A percentile compares a stretch with the other conserved stretches of the same genome.
phyloP scores from a whole-genome alignment of 1,284 basidiomycete species.

The Puccinia horiana region DNA sequence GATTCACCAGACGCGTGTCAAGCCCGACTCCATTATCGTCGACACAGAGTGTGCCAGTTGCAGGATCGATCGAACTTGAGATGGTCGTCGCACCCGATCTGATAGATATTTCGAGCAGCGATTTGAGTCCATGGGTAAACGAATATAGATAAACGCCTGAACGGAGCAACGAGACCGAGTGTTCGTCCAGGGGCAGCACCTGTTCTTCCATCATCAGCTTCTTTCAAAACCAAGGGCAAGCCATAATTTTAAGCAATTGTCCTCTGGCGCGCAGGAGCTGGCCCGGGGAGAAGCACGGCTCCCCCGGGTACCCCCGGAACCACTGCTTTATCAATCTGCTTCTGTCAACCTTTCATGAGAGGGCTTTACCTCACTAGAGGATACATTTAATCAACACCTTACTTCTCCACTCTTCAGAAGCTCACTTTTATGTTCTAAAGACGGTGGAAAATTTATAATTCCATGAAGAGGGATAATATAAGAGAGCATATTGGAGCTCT shows the following conservation, averaged over 20 bases:
- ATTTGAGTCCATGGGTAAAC: slow-evolving; percentile 12
- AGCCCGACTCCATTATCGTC: slow-evolving; percentile 24
- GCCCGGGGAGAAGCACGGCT: no score
- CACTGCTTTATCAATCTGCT: no score
- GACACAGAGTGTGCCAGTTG: background rate
- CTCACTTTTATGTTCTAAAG: no score
- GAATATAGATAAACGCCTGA: slow-evolving; percentile 9
- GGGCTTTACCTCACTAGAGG: no score
- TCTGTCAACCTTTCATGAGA: no score
- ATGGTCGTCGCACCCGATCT: background rate
- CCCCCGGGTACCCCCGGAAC: no score
- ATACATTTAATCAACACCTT: no score
- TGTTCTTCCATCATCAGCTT: background rate
- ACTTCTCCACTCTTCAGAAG: no score
- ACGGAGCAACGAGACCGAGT: slow-evolving; percentile 4
- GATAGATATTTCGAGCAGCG: slow-evolving; percentile 22
- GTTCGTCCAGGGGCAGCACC: background rate
- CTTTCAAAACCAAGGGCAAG: background rate
- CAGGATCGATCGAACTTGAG: slow-evolving; percentile 14
- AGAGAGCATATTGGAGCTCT: no score
- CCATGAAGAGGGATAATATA: no score
- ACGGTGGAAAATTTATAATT: no score
- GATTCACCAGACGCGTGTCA: background rate
- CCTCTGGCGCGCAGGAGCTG: no score
- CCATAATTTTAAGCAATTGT: background rate